phyloP scores from a whole-genome alignment of 768 basidiomycete genomes.

The Botryobasidium botryosum region DNA sequence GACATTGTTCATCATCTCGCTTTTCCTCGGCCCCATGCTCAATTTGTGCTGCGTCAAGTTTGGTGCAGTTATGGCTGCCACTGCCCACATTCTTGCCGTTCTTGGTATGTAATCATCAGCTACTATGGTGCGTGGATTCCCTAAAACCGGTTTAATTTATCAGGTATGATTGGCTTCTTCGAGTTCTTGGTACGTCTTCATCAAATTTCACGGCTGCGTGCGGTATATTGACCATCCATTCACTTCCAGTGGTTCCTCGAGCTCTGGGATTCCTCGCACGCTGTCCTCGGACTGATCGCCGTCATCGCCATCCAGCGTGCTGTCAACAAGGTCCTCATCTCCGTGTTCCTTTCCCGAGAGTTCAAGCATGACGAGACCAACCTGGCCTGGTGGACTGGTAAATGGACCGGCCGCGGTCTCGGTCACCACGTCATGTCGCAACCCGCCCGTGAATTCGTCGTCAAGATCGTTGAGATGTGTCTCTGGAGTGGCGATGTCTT shows the following conservation, averaged over 20 bases:
- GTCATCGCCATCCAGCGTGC: constrained; percentile 86
- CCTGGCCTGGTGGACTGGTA: constrained; percentile 96
- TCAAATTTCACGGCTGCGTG: constrained; percentile 5
- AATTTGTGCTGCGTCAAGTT: constrained; percentile 74
- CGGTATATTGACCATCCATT: constrained; percentile 11
- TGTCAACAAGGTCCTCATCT: constrained; percentile 83
- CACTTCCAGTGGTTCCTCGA: constrained; percentile 76
- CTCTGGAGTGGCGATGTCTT: constrained; percentile 92
- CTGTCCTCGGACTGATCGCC: constrained; percentile 82
- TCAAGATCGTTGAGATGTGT: constrained; percentile 94
- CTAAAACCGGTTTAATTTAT: not conserved
- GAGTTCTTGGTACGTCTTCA: constrained; percentile 67
- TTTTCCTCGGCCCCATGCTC: constrained; percentile 86
- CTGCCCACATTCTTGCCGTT: constrained; percentile 68
- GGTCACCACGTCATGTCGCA: constrained; percentile 90
- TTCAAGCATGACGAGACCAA: constrained; percentile 99
- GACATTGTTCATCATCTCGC: constrained; percentile 72
- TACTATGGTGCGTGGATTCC: not conserved
- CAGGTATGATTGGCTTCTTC: constrained; percentile 69
- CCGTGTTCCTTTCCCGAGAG: constrained; percentile 88
- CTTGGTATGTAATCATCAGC: constrained; percentile 32
- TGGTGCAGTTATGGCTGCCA: constrained; percentile 80
- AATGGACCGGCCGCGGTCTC: constrained; percentile 91
- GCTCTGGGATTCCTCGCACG: constrained; percentile 79
- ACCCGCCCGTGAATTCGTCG: constrained; percentile 89